Evolutionary conservation across 2,329 filamentous ascomycete genomes (phyloP), one percentile per base, ranked within the genome.

Genomic region (Stagonosporopsis vannaccii): DNA sequence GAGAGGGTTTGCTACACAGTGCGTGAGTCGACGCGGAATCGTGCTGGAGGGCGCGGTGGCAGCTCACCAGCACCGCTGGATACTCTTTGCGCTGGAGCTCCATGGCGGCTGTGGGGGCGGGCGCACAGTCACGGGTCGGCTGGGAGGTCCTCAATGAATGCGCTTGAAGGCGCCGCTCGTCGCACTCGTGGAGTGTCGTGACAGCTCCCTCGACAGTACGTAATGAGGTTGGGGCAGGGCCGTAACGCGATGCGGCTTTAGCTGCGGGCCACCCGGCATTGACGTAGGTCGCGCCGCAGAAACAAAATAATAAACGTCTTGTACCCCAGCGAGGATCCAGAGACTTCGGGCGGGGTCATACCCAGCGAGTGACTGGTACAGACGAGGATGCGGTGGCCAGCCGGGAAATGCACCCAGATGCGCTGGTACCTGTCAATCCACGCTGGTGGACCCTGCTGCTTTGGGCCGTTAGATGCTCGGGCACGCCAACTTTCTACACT

Each of bases 1-100:
- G 91, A 87, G 69, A 99, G 84, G 70, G 86, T 85, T 66, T 89
- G 88, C 94, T 98, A 67, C 43, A 60, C 43, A 59, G 9, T 45
- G 60, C 52, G 69, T 76, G 66, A 70, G 72, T 65, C 66, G 67
- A 60, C 57, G 62, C 41, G 58, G 58, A 59, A 59, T 28, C 57
- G 62, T 41, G 59, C 56, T 58, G 55, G 50, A 55, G 37, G 63
- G 62, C 45, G 57, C 32, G 42, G 61, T 51, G 47, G 33, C 50
- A 50, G 60, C 58, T 64, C 90, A 97, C 94, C 88, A 97, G 88
- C 86, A 98, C 89, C 68, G 88, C 89, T 77, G 94, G 92, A 83
- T 98, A 98, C 79, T 97, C 94, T 78, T 90, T 84, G 79, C 92
- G 87, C 75, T 90, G 88, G 73, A 94, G 85, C 72, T 89, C 88